Evolutionary conservation across 176 grass and related monocot genomes (phyloP).

Genomic region (Oryza rufipogon): DNA sequence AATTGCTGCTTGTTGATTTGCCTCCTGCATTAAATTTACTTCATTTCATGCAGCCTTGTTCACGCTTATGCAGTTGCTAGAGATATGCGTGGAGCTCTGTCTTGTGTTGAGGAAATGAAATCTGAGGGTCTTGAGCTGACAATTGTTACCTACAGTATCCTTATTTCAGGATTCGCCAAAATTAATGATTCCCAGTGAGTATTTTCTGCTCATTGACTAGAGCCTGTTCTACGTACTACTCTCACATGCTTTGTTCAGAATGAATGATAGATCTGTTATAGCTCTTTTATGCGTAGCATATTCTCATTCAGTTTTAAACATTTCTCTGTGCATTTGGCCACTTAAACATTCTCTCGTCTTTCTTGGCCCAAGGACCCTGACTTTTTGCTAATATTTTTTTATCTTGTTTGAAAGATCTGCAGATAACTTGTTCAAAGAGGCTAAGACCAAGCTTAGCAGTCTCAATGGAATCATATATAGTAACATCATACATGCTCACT

Average conservation of each 20-base stretch:
- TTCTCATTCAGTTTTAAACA: constrained; percentile 10
- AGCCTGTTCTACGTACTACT: not conserved
- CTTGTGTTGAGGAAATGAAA: constrained; percentile 94
- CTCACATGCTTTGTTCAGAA: not conserved
- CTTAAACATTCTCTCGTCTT: constrained; percentile 1
- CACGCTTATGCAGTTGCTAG: constrained; percentile 99
- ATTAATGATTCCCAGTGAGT: constrained; percentile 87
- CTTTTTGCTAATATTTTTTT: constrained; percentile 50
- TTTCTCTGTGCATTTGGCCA: constrained; percentile 16
- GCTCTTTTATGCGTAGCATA: not conserved
- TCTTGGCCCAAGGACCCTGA: not conserved
- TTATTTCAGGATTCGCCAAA: constrained; percentile 88
- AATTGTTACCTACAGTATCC: constrained; percentile 92
- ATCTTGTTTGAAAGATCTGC: constrained; percentile 78
- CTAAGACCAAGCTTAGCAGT: constrained; percentile 57
- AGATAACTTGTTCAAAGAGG: constrained; percentile 88
- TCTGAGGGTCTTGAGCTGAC: constrained; percentile 76
- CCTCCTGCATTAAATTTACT: constrained; percentile 66
- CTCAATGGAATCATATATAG: constrained; percentile 91
- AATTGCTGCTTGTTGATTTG: constrained; percentile 18
- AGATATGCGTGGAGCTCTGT: constrained; percentile 88
- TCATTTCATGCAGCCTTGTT: constrained; percentile 99
- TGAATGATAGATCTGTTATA: constrained; percentile 8
- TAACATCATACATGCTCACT: constrained; percentile 98
- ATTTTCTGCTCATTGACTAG: not conserved